Percentiles rank a stretch among this genome's conserved stretches.
Evolutionary conservation across 805 yeast species (phyloP).

Genomic region (Kluyveromyces starmeri): DNA sequence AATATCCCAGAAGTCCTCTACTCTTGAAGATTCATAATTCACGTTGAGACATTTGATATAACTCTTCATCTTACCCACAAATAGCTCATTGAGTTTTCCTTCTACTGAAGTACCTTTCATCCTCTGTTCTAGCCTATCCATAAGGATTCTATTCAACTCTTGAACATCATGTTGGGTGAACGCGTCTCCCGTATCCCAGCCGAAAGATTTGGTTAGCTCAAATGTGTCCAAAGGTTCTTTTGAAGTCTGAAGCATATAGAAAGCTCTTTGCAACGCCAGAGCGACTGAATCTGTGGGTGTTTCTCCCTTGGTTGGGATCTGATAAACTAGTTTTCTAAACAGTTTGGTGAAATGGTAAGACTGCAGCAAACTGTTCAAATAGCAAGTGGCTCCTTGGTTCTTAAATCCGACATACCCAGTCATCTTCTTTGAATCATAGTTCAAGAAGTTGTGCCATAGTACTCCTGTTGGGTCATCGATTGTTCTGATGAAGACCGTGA

Average conservation of each 20-base stretch:
- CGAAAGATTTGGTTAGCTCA: constrained; percentile 85
- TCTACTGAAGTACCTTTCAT: constrained; percentile 86
- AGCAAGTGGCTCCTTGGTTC: constrained; percentile 98
- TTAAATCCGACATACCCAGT: constrained; percentile 90
- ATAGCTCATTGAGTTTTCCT: constrained; percentile 65
- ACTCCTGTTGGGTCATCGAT: constrained; percentile 90
- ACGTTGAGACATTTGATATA: constrained; percentile 88
- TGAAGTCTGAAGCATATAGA: constrained; percentile 70
- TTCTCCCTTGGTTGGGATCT: constrained; percentile 71
- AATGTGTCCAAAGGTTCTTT: constrained; percentile 71
- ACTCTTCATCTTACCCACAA: constrained; percentile 96
- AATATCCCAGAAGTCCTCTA: constrained; percentile 97
- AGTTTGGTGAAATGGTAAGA: constrained; percentile 78
- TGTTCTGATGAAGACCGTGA: constrained; percentile 69
- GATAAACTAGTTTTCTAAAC: constrained; percentile 79
- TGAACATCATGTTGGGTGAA: constrained; percentile 98
- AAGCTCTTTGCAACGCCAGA: constrained; percentile 77
- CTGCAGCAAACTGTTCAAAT: constrained; percentile 79
- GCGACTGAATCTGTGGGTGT: constrained; percentile 55
- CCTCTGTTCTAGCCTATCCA: constrained; percentile 85
- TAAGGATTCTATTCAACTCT: constrained; percentile 85
- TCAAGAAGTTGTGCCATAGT: constrained; percentile 79
- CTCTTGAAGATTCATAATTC: constrained; percentile 83
- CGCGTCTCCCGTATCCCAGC: constrained; percentile 95
- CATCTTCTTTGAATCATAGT: constrained; percentile 75